Evolutionary conservation across 306 rosid species (phyloP).

Genomic region (Dryas alaskensis): DNA sequence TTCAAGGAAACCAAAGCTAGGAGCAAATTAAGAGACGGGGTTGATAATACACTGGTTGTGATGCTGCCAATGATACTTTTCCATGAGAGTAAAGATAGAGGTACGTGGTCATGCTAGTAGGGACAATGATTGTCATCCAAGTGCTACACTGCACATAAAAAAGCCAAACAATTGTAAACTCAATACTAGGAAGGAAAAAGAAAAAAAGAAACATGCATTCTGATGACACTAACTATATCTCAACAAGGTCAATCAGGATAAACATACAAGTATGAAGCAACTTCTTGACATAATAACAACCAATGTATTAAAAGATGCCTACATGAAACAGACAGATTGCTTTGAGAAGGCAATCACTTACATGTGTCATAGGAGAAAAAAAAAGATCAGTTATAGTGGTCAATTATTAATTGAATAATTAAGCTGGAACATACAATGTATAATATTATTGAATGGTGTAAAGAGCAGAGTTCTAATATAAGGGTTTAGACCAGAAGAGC

Average conservation of each 20-base stretch:
- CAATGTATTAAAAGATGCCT: background rate
- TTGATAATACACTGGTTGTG: slow-evolving; percentile 96
- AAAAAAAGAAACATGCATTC: background rate
- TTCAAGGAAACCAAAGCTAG: background rate
- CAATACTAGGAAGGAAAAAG: background rate
- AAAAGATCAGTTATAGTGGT: too few species aligned
- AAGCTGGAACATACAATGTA: too few species aligned
- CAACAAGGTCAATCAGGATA: background rate
- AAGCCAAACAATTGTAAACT: too few species aligned
- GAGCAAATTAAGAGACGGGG: background rate
- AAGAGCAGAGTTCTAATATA: too few species aligned
- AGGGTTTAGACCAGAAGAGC: too few species aligned
- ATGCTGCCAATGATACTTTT: slow-evolving; percentile 96
- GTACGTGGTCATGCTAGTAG: slow-evolving; percentile 95
- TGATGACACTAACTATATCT: background rate
- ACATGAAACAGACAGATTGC: background rate
- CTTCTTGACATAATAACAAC: background rate
- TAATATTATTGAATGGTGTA: too few species aligned
- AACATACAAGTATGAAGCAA: background rate
- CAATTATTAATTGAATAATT: too few species aligned
- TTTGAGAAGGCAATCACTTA: background rate
- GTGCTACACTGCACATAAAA: slow-evolving; percentile 78
- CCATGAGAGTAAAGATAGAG: slow-evolving; percentile 95
- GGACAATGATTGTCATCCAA: slow-evolving; percentile 95
- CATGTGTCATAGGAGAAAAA: too few species aligned